These are phyloP conservation scores for Pachyrhizus erosus DNA, from an alignment of 306 rosid species.

Conservation along the genomic window DNA sequence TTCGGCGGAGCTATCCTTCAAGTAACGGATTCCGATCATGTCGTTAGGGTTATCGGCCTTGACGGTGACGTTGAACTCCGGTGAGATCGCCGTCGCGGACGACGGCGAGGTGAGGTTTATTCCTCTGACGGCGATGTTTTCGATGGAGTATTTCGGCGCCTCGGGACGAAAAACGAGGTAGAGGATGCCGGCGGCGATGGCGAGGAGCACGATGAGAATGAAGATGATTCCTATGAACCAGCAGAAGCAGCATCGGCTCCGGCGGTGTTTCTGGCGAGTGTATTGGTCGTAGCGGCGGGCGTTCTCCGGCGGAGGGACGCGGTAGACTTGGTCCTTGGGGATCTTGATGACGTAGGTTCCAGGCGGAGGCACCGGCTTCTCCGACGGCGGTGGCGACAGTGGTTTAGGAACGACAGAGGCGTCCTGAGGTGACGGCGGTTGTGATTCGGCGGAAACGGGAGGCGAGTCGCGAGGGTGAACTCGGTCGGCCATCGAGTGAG, in stretches of 20 bases:
- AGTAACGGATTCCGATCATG: slow-evolving; percentile 74
- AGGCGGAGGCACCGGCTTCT: slow-evolving; percentile 55
- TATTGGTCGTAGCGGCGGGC: slow-evolving; percentile 55
- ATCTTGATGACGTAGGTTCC: slow-evolving; percentile 73
- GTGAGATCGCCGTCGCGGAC: slow-evolving; percentile 46
- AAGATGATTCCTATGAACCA: slow-evolving; percentile 50
- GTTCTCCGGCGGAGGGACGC: slow-evolving; percentile 82
- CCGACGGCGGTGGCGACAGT: slow-evolving; percentile 17
- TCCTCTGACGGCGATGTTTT: slow-evolving; percentile 52
- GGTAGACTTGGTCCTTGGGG: slow-evolving; percentile 83
- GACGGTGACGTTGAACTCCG: slow-evolving; percentile 58
- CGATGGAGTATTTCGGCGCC: slow-evolving; percentile 61
- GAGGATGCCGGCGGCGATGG: slow-evolving; percentile 52
- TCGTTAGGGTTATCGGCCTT: slow-evolving; percentile 66
- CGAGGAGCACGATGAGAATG: slow-evolving; percentile 50
- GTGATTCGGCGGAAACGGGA: background rate
- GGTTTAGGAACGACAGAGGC: slow-evolving; percentile 21
- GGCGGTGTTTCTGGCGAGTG: slow-evolving; percentile 47
- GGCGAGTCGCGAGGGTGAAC: slow-evolving; percentile 66
- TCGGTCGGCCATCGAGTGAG: slow-evolving; percentile 70
- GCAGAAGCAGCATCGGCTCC: slow-evolving; percentile 52
- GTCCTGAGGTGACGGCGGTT: slow-evolving; percentile 18
- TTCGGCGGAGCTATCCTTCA: slow-evolving; percentile 54
- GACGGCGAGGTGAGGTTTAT: slow-evolving; percentile 51
- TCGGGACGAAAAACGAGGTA: slow-evolving; percentile 69